Evolutionary conservation across 2,329 filamentous ascomycete genomes (phyloP).

Genomic region (Exophiala bonariae): DNA sequence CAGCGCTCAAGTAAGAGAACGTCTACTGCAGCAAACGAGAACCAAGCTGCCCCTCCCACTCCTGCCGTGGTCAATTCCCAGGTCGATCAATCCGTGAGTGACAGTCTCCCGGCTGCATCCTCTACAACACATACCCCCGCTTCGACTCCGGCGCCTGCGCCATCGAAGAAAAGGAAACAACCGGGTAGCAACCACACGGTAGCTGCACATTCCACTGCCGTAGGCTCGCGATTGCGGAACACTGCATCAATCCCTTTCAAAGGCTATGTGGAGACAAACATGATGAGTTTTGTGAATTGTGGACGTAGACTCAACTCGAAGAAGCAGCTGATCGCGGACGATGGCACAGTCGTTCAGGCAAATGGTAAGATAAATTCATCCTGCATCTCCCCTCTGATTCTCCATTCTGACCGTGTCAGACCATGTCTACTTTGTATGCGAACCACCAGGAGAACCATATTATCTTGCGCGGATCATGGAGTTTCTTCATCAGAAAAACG

Average conservation of each 20-base stretch:
- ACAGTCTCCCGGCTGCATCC: constrained; percentile 2
- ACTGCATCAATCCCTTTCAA: constrained; percentile 30
- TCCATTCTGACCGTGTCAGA: constrained; percentile 47
- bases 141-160: constrained; percentile 54
- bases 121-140: constrained; percentile 33
- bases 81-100: constrained; percentile 1
- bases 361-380: constrained; percentile 68
- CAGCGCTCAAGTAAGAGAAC: constrained; percentile 30
- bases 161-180: constrained; percentile 84
- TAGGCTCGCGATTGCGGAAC: constrained; percentile 33
- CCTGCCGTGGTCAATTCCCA: constrained; percentile 17
- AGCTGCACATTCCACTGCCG: constrained; percentile 33
- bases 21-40: constrained; percentile 14
- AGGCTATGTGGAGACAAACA: constrained; percentile 65
- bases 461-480: constrained; percentile 98
- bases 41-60: constrained; percentile 6
- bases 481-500: constrained; percentile 81
- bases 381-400: neutral
- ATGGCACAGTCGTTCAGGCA: constrained; percentile 77
- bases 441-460: constrained; percentile 96
- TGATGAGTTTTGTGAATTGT: constrained; percentile 81
- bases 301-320: constrained; percentile 65
- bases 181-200: constrained; percentile 44
- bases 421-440: constrained; percentile 94
- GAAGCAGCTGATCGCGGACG: constrained; percentile 81